Evolutionary conservation across 2,329 filamentous ascomycete species (phyloP).

Genomic region (Paraphoma sp.): DNA sequence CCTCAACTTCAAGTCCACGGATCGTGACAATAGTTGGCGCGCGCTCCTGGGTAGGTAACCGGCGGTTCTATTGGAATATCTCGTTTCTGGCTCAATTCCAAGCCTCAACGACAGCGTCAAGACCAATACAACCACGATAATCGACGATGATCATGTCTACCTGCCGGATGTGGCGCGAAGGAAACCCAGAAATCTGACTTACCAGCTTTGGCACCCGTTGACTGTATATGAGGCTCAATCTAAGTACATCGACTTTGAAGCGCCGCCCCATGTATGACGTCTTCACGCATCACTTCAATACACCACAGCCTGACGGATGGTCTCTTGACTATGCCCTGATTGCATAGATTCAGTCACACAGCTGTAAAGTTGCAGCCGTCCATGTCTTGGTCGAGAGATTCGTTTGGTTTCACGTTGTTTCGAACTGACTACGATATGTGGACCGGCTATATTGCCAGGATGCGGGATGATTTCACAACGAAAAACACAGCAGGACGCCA

Average conservation of each 20-base stretch:
- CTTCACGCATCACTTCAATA: conserved; percentile 2
- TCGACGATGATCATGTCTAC: not conserved
- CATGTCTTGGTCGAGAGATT: not conserved
- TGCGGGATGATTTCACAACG: conserved; percentile 8
- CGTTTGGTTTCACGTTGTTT: conserved; percentile 13
- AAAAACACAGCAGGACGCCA: conserved; percentile 1
- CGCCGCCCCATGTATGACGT: conserved; percentile 11
- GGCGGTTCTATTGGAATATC: not conserved
- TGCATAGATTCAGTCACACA: not conserved
- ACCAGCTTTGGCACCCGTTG: not conserved
- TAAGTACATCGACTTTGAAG: conserved; percentile 5
- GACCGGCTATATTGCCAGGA: conserved; percentile 13
- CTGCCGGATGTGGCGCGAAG: conserved; percentile 10
- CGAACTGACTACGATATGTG: conserved; percentile 5
- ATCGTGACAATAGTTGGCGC: not conserved
- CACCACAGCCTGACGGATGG: not conserved
- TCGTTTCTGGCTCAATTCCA: not conserved
- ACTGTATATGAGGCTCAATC: conserved; percentile 8
- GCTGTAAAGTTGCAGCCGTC: not conserved
- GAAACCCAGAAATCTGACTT: conserved; percentile 2
- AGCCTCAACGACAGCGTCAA: not conserved
- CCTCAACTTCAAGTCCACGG: not conserved
- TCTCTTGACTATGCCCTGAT: not conserved
- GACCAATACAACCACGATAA: not conserved
- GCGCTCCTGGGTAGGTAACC: not conserved